A percentile compares a stretch with the other conserved stretches of the same genome.
Evolutionary conservation across 2,329 filamentous ascomycete species (phyloP).

Genomic region (Cyphellophora attinorum): DNA sequence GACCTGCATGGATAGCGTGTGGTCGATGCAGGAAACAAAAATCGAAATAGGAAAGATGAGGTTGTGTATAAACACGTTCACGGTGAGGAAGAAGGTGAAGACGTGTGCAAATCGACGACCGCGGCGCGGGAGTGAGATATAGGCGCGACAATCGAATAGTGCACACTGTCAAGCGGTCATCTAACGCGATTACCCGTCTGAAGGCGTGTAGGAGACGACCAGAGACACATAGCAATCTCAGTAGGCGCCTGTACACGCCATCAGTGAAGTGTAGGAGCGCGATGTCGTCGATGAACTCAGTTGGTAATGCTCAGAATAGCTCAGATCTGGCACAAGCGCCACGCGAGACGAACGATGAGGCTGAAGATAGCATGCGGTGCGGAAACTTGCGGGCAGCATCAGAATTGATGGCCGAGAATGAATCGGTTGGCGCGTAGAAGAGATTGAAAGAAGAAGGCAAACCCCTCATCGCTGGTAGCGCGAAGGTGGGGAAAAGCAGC

Average conservation of each 20-base stretch:
- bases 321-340: not conserved
- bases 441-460: no score
- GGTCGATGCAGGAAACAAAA: constrained; percentile 5
- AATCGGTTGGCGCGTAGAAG: not conserved
- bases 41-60: no score
- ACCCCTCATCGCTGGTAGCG: no score
- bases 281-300: not conserved
- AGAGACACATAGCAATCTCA: constrained; percentile 1
- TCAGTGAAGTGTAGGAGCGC: not conserved
- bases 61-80: no score
- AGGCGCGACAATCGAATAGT: no score
- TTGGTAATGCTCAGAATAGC: no score
- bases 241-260: not conserved
- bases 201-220: not conserved
- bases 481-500: no score
- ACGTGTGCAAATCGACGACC: no score
- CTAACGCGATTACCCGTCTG: not conserved
- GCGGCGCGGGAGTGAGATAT: no score
- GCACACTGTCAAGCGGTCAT: no score
- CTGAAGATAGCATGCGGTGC: not conserved
- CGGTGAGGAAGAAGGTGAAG: no score
- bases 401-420: not conserved
- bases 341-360: no score
- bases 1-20: constrained; percentile 8
- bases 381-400: not conserved